These are phyloP conservation scores for Acanthamoeba royreba DNA, from an alignment of 208 protist species.

Conservation along the genomic window DNA sequence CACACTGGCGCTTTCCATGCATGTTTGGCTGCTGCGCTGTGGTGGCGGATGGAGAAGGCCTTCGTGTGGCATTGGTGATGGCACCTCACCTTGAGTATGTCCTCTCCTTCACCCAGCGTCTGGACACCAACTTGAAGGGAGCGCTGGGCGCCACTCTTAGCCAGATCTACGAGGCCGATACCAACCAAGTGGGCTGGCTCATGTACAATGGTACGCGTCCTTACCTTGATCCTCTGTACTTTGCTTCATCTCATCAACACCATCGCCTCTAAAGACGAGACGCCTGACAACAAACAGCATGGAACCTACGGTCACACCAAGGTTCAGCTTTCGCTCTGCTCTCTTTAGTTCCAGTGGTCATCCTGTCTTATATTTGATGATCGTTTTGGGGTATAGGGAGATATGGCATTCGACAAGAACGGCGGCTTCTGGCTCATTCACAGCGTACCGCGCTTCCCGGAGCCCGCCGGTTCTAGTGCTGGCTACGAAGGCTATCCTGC, in stretches of 20 bases:
- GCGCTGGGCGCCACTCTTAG: constrained; percentile 45
- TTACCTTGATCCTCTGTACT: too few species aligned
- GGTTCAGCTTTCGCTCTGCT: too few species aligned
- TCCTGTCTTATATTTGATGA: too few species aligned
- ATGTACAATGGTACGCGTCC: constrained; percentile 72
- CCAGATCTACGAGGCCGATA: neutral
- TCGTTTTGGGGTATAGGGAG: too few species aligned
- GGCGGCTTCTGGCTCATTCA: constrained; percentile 70
- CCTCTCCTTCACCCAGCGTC: neutral
- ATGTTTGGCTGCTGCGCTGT: too few species aligned
- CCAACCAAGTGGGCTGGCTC: neutral
- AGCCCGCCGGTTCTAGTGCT: neutral
- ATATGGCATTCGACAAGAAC: neutral
- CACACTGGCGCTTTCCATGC: too few species aligned
- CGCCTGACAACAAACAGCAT: neutral
- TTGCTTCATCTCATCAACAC: too few species aligned
- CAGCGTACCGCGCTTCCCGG: constrained; percentile 47
- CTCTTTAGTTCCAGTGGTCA: too few species aligned
- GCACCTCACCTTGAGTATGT: neutral
- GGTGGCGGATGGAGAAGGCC: neutral
- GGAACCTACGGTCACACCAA: constrained; percentile 53
- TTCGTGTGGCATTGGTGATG: neutral
- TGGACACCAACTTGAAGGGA: neutral
- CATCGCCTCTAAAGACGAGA: too few species aligned
- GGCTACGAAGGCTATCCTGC: constrained; percentile 42